Conservation (phyloP, 371 early-diverging fungal species). For the Dinochytrium kinnereticum region DNA sequence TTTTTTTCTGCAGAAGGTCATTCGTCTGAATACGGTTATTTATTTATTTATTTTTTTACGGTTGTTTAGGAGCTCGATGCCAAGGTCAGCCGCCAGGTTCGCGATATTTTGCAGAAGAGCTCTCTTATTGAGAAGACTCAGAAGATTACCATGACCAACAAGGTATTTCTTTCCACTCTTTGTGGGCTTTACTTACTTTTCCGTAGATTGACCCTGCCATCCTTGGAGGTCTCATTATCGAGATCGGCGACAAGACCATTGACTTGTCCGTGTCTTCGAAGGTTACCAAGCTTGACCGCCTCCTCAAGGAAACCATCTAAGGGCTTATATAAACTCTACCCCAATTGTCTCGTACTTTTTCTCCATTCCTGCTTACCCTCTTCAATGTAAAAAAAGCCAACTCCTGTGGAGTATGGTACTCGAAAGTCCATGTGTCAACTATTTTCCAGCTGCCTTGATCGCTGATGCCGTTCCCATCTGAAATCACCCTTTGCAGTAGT, state of each 20-base stretch:
- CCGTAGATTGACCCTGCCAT: constrained; percentile 86
- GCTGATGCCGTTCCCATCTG: too few species aligned
- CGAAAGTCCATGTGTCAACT: too few species aligned
- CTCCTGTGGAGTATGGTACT: too few species aligned
- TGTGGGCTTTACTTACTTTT: not conserved
- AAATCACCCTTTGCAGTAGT: too few species aligned
- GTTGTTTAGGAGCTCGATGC: constrained; percentile 56
- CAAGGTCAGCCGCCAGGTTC: constrained; percentile 65
- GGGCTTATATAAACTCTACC: too few species aligned
- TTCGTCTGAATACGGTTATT: too few species aligned
- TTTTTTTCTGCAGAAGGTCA: too few species aligned
- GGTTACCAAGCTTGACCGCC: constrained; percentile 93
- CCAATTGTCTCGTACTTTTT: too few species aligned
- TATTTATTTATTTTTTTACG: too few species aligned
- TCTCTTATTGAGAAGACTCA: constrained; percentile 65
- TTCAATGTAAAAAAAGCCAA: too few species aligned
- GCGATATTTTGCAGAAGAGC: constrained; percentile 68
- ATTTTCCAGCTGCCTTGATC: too few species aligned
- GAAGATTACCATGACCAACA: constrained; percentile 83
- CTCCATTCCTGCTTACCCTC: too few species aligned
- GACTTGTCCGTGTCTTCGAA: constrained; percentile 95
- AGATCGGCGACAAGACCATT: constrained; percentile 97
- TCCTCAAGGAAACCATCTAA: constrained; percentile 65
- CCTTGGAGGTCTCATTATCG: constrained; percentile 94
- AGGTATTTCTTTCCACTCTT: constrained; percentile 57